Evolutionary conservation across 768 basidiomycete species (phyloP), one percentile per base, ranked within the genome.

Genomic region (Coprinopsis sp.): DNA sequence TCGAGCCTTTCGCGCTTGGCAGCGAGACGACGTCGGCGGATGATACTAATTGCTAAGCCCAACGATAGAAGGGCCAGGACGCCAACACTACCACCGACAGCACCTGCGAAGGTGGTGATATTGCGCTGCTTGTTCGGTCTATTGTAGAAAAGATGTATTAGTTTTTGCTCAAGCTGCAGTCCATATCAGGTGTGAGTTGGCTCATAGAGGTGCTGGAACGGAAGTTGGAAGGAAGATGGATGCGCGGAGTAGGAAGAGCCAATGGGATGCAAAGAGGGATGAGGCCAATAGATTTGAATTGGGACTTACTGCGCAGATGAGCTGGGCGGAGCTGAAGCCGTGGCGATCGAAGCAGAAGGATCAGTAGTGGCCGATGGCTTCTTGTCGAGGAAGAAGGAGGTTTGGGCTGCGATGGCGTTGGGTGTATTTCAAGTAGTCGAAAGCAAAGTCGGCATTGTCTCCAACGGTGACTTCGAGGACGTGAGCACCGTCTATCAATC

Each of bases 21-120:
- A 31, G 74, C 69, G 22, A 55, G 60, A 25, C 64, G 56, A 6
- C 78, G 67, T 18, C 79, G 70, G 4, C 69, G 64, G 50, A 69
- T 74, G 47, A 81, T 71, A 59, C 73, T 79, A 49, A 76, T 54
- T 0, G 73, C 74, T n/a, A 79, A 61, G 3, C 71, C 71, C 6
- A 75, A 54, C 6, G 75, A 66, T 43, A 79, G 60, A 29, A 74
- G 53, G 10, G 65, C 66, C 10, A 81, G 69, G 18, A 78, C 70
- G 24, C 78, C 79, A 14, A 78, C 68, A 24, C 66, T 70, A 23
- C 74, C 74, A 0, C 74, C 77, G 19, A 81, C 66, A 1, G 73
- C 77, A n/a, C 70, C 76, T 1, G 66, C 78, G 55, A 82, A 80
- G 5, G 78, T 77, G 13, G 67, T 71, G 16, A 68, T 50, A 27